Percentiles rank a stretch among this genome's conserved stretches.
Conservation (phyloP, 257 asterid genomes). For the Cynanchum wilfordii region DNA sequence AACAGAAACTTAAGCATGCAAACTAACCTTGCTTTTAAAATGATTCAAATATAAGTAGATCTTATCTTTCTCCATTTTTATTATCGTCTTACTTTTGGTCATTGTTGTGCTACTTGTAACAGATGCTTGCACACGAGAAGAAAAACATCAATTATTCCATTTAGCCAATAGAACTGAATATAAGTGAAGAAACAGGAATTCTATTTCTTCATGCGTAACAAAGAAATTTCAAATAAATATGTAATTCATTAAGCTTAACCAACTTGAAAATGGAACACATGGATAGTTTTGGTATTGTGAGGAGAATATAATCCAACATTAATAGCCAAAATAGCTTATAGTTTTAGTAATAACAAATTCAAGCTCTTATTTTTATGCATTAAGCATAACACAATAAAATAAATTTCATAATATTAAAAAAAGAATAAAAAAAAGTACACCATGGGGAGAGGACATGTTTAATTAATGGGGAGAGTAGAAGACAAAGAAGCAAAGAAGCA, state of each 20-base stretch:
- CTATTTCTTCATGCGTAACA: background rate
- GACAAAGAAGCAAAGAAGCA: background rate
- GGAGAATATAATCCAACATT: background rate
- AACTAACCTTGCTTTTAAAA: slow-evolving; percentile 59
- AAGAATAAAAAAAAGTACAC: background rate
- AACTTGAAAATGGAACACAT: background rate
- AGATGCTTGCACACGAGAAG: slow-evolving; percentile 86
- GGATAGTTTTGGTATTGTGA: background rate
- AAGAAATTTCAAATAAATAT: background rate
- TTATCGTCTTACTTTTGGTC: slow-evolving; percentile 70
- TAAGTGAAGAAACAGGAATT: background rate
- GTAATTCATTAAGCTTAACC: background rate
- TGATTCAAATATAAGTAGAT: slow-evolving; percentile 63
- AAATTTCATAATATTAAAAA: background rate
- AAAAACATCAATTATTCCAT: slow-evolving; percentile 18
- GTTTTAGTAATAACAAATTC: background rate
- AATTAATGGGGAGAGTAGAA: background rate
- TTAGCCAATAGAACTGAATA: background rate
- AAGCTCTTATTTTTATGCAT: background rate
- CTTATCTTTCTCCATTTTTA: slow-evolving; percentile 86
- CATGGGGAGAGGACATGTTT: background rate
- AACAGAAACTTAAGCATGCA: slow-evolving; percentile 14
- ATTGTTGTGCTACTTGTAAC: slow-evolving; percentile 78
- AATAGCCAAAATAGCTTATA: background rate
- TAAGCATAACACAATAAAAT: background rate